Conservation (phyloP, 1,284 basidiomycete genomes). For the Boletus semigastroideus region DNA sequence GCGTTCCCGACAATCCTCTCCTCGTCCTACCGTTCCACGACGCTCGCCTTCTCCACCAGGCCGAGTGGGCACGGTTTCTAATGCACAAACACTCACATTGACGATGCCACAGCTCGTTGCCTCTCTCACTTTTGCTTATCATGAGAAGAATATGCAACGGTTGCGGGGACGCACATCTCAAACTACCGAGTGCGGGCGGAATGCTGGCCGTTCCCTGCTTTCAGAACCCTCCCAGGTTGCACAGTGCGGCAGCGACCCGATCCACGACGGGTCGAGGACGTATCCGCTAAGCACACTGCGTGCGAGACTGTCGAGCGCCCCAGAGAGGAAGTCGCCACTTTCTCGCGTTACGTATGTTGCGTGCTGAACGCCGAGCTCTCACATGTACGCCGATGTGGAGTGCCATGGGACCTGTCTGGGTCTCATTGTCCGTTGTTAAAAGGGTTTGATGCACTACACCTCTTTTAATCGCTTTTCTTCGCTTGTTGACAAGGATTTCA, state of each 20-base stretch:
- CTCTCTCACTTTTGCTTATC: slow-evolving; percentile 28
- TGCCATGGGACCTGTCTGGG: neutral
- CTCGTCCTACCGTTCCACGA: slow-evolving; percentile 13
- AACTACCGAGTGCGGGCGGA: slow-evolving; percentile 1
- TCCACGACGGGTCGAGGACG: slow-evolving; percentile 2
- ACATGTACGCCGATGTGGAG: neutral
- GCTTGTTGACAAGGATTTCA: slow-evolving; percentile 6
- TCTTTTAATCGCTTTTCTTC: slow-evolving; percentile 15
- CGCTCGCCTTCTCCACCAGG: slow-evolving; percentile 33
- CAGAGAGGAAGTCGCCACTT: slow-evolving; percentile 28
- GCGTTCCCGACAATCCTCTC: neutral
- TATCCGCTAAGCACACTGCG: neutral
- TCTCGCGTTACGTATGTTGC: slow-evolving; percentile 26
- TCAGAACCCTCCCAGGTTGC: slow-evolving; percentile 1
- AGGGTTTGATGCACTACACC: neutral
- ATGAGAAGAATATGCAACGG: slow-evolving; percentile 21
- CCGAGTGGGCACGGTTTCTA: slow-evolving; percentile 9
- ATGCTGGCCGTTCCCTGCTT: slow-evolving; percentile 10
- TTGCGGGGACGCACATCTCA: slow-evolving; percentile 20
- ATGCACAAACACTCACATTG: slow-evolving; percentile 17
- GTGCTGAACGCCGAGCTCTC: slow-evolving; percentile 20
- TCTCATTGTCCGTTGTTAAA: neutral
- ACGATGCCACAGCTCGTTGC: slow-evolving; percentile 35
- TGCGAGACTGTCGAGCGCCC: slow-evolving; percentile 14
- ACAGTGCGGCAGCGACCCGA: slow-evolving; percentile 3